Conservation (phyloP, 306 rosid genomes). For the Sicyos edulis region DNA sequence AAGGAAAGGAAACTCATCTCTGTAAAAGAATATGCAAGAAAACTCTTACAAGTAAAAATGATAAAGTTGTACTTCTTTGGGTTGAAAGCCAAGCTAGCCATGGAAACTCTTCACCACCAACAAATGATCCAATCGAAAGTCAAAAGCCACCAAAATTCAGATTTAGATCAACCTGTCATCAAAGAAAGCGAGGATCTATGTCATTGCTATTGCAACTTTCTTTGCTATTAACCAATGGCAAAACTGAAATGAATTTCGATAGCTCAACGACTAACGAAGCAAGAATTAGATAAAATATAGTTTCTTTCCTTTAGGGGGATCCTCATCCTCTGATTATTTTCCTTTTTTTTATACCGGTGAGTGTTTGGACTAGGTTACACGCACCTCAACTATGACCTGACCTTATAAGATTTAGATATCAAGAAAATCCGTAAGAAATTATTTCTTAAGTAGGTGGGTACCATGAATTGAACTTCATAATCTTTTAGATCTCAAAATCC, state of each 20-base stretch:
- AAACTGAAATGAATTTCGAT: background rate
- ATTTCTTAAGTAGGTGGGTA: too few species aligned
- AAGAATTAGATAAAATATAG: background rate
- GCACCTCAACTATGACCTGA: too few species aligned
- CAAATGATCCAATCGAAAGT: slow-evolving; percentile 8
- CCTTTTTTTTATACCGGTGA: too few species aligned
- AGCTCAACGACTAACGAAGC: too few species aligned
- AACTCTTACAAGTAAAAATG: slow-evolving; percentile 6
- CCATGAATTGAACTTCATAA: too few species aligned
- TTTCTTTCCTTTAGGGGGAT: too few species aligned
- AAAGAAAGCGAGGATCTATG: background rate
- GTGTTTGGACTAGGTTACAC: too few species aligned
- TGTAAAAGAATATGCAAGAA: slow-evolving; percentile 19
- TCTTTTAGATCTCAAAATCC: too few species aligned
- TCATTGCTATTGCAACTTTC: background rate
- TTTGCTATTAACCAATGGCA: background rate
- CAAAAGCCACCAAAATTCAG: slow-evolving; percentile 21
- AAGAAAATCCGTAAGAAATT: too few species aligned
- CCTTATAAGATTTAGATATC: too few species aligned
- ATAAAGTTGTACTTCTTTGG: background rate
- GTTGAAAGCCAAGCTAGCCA: slow-evolving; percentile 12
- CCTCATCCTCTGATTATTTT: too few species aligned
- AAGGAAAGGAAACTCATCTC: slow-evolving; percentile 4
- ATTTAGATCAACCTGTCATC: slow-evolving; percentile 10
- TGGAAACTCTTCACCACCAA: slow-evolving; percentile 7